Base-by-base conservation (phyloP, 352 stramenopile genomes). In the Pythium dissimile region DNA sequence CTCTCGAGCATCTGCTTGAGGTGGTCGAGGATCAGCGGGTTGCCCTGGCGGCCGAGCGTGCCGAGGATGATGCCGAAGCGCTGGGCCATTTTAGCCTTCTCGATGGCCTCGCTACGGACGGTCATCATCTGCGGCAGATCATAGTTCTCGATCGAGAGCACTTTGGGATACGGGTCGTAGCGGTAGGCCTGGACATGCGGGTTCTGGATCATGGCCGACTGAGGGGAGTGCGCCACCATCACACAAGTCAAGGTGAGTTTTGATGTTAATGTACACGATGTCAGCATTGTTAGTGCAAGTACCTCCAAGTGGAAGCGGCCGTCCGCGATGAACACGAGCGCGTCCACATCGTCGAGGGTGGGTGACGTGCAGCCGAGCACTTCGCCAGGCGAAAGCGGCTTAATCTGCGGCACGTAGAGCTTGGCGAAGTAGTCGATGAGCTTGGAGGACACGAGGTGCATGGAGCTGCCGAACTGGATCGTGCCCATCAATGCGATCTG, bases 101-200 rank as follows among this genome's bases (percentile, higher is more conserved):
- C 81, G 35, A 95, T 91, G 8, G 86, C 84, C 26, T 83, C 78
- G 49, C 76, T 75, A 54, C 98, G 87, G 26, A 99, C 83, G 27
- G 59, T 44, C 66, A 96, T 96, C 98, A 99, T 99, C 67, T 97
- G 85, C 1, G 78, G 75, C 21, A 97, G 80, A 63, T 99, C 95
- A 68, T 99, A 99, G 31, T 89, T 85, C 64, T 99, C 98, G 43
- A 95, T 87, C 15, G 93, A 99, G 7, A 99, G 75, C 35, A 94
- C 70, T 71, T 99, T 99, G 6, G 86, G 86, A 71, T 99, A 99
- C n/a, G 97, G 97, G 63, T 99, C 96, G 69, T 99, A 99, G 35
- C 97, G 83, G 53, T 98, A 98, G 13, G 97, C 96, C 44, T 91
- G 74, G 30, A 99, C 66, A 20, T 84, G 68, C 9, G 97, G 97